Evolutionary conservation across 345 rosid species (phyloP).

Genomic region (Sapria himalayana): DNA sequence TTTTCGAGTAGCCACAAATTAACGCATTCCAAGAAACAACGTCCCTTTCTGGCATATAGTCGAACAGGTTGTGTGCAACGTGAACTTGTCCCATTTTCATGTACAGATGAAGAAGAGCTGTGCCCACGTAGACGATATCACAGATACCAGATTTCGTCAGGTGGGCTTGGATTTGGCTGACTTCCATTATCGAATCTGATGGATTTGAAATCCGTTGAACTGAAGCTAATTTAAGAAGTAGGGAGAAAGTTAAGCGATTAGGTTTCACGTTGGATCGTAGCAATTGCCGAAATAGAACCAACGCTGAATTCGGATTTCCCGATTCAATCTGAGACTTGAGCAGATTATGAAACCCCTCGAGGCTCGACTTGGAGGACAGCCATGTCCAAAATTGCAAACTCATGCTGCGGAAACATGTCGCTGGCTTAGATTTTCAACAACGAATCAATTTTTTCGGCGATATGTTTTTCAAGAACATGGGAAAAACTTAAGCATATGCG

Average conservation of each 20-base stretch:
- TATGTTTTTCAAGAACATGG: no score
- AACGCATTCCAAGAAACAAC: constrained; percentile 61
- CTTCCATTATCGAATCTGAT: constrained; percentile 10
- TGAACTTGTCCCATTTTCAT: constrained; percentile 21
- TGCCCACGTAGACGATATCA: constrained; percentile 30
- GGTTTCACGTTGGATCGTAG: constrained; percentile 27
- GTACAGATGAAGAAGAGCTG: constrained; percentile 26
- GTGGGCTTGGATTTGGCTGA: constrained; percentile 29
- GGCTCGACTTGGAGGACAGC: constrained; percentile 9
- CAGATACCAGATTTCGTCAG: constrained; percentile 30
- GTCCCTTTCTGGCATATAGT: constrained; percentile 49
- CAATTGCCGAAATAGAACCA: constrained; percentile 28
- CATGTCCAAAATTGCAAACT: neutral
- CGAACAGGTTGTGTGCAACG: constrained; percentile 29
- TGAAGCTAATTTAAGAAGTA: constrained; percentile 21
- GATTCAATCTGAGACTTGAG: constrained; percentile 21
- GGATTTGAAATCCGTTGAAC: constrained; percentile 7
- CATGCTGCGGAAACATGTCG: no score
- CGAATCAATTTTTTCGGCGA: no score
- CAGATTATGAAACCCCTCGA: constrained; percentile 26
- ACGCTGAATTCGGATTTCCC: constrained; percentile 16
- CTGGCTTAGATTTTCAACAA: no score
- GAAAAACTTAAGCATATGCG: no score
- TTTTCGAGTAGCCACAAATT: constrained; percentile 53
- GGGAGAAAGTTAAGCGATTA: constrained; percentile 32